Base-by-base conservation (phyloP, 2,329 filamentous ascomycete species). In the Arthrobotrys sphaeroides region DNA sequence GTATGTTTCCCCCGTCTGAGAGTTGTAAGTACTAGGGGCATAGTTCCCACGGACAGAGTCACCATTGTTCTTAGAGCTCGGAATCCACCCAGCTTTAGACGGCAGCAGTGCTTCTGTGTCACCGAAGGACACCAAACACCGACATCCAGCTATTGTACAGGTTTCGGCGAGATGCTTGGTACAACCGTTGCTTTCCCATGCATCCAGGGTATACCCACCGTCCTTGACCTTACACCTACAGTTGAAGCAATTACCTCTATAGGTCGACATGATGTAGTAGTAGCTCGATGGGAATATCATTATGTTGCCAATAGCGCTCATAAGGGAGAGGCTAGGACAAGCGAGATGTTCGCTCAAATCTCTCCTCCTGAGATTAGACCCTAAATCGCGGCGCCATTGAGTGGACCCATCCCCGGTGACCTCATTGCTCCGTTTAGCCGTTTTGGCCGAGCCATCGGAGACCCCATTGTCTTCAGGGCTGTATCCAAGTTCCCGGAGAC, bases 401-500 rank as follows among this genome's bases (percentile, higher is more conserved):
- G 31, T 45, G 9, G 22, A 0, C 0, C 22, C 10, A n/a, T 9
- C 9, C 2, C 4, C 22, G 5, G 28, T 7, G 4, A 6, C 9
- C 3, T 33, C 45, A 28, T 47, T 47, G 7, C 47, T 75, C 9
- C 10, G n/a, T 20, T 33, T 33, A 16, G 22, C 43, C 13, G 26
- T 5, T 47, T 22, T 1, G n/a, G 40, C 16, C 1, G 24, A 3
- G 5, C 40, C 5, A 1, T 38, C 26, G 9, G 10, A 4, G 7
- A 5, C 24, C 2, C 7, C 10, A 13, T 5, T 43, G 0, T 9
- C 20, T 10, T 60, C 24, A 16, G 57, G 64, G 0, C 2, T n/a
- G 13, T 69, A 75, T 38, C 72, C 72, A 10, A 75, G 64, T 16
- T 69, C 72, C 16, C 40, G 43, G 1, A 75, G 59, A 4, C 72